Conservation (phyloP, 768 basidiomycete species). For the Lactarius hengduanensis region DNA sequence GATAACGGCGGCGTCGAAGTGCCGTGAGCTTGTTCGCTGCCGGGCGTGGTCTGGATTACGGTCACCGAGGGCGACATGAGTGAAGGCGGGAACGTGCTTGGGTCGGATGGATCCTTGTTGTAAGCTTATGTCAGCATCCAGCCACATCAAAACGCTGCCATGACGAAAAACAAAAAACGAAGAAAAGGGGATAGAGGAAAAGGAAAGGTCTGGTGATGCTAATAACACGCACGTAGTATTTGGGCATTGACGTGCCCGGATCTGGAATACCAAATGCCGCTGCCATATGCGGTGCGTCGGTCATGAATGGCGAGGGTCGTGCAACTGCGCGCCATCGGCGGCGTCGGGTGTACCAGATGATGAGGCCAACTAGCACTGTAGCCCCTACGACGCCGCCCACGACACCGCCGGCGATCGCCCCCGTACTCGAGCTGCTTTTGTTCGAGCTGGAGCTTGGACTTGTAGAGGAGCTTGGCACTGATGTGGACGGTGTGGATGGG, state of each 20-base stretch:
- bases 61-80: neutral
- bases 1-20: neutral
- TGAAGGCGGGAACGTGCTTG: slow-evolving; percentile 4
- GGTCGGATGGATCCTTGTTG: slow-evolving; percentile 6
- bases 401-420: slow-evolving; percentile 2
- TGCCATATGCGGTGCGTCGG: neutral
- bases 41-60: neutral
- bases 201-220: neutral
- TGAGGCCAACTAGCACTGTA: neutral
- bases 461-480: neutral
- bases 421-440: neutral
- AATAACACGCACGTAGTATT: slow-evolving; percentile 11
- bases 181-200: neutral
- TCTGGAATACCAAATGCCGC: slow-evolving; percentile 1
- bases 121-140: neutral
- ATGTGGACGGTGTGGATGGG: neutral
- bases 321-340: neutral
- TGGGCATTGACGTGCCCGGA: neutral
- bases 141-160: neutral
- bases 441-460: neutral
- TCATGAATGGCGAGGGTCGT: slow-evolving; percentile 10
- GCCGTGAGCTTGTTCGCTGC: slow-evolving; percentile 1
- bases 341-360: slow-evolving; percentile 5
- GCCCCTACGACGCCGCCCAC: slow-evolving; percentile 4
- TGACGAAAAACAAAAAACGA: neutral